Base-by-base conservation (phyloP, 148 eudicot genomes). In the Camellia sinensis region DNA sequence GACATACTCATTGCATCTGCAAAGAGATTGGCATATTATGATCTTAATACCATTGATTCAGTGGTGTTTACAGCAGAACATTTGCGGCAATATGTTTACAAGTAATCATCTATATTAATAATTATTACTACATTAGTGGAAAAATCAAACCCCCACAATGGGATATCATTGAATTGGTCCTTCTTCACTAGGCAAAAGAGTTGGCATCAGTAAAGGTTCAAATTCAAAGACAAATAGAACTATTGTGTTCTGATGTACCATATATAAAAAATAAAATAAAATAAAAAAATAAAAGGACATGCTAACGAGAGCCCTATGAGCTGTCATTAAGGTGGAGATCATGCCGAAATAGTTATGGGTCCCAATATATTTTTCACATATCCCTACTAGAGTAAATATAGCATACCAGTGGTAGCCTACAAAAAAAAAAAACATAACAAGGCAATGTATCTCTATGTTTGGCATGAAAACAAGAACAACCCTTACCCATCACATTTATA, bases 1-100 rank as follows among this genome's bases (percentile, higher is more conserved):
- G 84, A 95, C 98, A 89, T 95, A 95, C 81, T 89, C 93, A 82
- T 91, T 91, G 81, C 98, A 95, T 87, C 98, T 95, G 94, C 85
- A 84, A 68, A 75, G 84, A 63, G 52, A 71, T 53, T 65, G 69
- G 46, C 2, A 63, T 69, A 62, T 68, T 46, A 66, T 5, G 15
- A 14, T 10, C 7, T 19, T 29, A 29, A 45, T 5, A 21, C 80
- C 41, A 46, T 40, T 21, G 72, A 17, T 53, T 43, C 57, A 40
- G n/a, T 37, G 62, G 46, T 79, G 50, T n/a, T 15, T 18, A 40
- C 18, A 52, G 57, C 72, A 65, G 22, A 65, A 66, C 17, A 66
- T 52, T 54, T 6, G 19, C 43, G 40, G 9, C 50, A 13, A 48
- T 7, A 21, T 19, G 46, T 19, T 11, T 21, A 21, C 75, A 19